Percentiles rank a stretch among this genome's conserved stretches.
These are phyloP conservation scores for Dalbergia oliveri DNA, from an alignment of 306 rosid genomes.

Conservation along the genomic window DNA sequence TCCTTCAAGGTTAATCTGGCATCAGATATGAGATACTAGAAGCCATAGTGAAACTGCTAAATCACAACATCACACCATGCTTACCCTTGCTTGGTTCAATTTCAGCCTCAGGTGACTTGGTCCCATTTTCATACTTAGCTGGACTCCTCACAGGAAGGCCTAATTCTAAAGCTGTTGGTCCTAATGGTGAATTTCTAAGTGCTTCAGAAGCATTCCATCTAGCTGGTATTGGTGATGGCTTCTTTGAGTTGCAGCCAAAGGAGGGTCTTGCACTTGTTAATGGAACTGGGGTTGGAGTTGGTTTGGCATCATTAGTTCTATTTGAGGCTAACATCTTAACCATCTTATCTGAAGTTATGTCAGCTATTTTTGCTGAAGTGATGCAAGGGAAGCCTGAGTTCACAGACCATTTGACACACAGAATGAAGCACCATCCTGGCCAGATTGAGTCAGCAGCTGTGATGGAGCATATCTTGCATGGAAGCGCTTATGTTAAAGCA, in stretches of 20 bases:
- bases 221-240: constrained; percentile 40
- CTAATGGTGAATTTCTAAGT: constrained; percentile 45
- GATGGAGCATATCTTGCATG: constrained; percentile 60
- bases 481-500: constrained; percentile 53
- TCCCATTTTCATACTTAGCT: constrained; percentile 59
- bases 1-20: constrained; percentile 62
- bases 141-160: constrained; percentile 55
- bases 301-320: constrained; percentile 51
- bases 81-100: constrained; percentile 60
- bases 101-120: constrained; percentile 58
- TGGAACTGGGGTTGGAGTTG: constrained; percentile 65
- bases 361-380: constrained; percentile 57
- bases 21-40: constrained; percentile 58
- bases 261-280: constrained; percentile 61
- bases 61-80: constrained; percentile 57
- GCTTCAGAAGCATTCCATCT: constrained; percentile 45
- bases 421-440: constrained; percentile 58
- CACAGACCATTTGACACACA: constrained; percentile 53
- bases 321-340: constrained; percentile 55
- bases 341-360: constrained; percentile 49
- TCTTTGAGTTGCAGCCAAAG: constrained; percentile 55
- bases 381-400: constrained; percentile 57
- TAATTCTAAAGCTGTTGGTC: constrained; percentile 53
- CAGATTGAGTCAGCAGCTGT: constrained; percentile 59
- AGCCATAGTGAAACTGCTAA: constrained; percentile 54